Conservation (phyloP, 2,329 filamentous ascomycete genomes). For the Lomentospora prolificans region DNA sequence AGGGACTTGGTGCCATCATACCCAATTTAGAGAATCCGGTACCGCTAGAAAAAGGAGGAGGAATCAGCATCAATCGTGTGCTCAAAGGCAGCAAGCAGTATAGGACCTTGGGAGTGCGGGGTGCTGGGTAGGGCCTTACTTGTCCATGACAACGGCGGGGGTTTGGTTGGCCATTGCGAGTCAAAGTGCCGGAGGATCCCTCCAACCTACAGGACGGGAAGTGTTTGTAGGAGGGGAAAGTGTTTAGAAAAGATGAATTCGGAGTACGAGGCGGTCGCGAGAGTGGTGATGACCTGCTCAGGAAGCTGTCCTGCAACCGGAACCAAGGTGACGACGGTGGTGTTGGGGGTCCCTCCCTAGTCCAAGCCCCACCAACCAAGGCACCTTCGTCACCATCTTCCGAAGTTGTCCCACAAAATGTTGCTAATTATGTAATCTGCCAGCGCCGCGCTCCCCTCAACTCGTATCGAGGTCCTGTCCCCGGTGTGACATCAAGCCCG, state of each 20-base stretch:
- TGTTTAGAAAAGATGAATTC: not conserved
- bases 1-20: constrained; percentile 33
- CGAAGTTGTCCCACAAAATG: constrained; percentile 5
- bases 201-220: not conserved
- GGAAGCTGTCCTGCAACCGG: constrained; percentile 1
- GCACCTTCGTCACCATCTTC: constrained; percentile 5
- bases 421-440: not conserved
- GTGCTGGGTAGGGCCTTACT: constrained; percentile 56
- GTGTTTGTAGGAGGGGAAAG: not conserved
- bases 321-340: constrained; percentile 7
- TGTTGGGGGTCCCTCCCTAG: not conserved
- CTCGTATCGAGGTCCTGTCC: not conserved
- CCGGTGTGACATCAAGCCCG: no score
- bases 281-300: constrained; percentile 5
- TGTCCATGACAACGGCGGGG: constrained; percentile 99
- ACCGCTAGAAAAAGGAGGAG: constrained; percentile 55
- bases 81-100: not conserved
- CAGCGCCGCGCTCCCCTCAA: not conserved
- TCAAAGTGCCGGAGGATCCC: not conserved
- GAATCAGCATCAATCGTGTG: constrained; percentile 1
- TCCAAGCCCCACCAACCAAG: constrained; percentile 4
- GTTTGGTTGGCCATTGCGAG: constrained; percentile 84
- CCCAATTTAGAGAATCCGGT: constrained; percentile 99
- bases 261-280: not conserved
- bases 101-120: constrained; percentile 16